A percentile compares a stretch with the other conserved stretches of the same genome.
These are phyloP conservation scores for Pedinophyceae sp. DNA, from an alignment of 139 green algal species.

Conservation along the genomic window DNA sequence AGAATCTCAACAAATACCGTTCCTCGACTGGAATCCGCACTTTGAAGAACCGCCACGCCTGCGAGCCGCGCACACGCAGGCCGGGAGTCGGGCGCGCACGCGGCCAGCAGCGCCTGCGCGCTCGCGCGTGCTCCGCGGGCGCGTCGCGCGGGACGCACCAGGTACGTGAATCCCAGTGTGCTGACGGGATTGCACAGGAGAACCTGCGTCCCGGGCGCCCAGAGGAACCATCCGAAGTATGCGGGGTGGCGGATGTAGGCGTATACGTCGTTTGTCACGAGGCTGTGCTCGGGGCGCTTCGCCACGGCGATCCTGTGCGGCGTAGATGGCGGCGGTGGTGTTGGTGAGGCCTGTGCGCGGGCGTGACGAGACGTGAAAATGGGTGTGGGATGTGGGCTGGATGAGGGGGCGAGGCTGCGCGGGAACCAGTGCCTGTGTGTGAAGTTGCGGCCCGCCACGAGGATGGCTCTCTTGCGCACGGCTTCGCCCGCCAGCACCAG, in stretches of 20 bases:
- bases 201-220: slow-evolving; percentile 58
- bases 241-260: slow-evolving; percentile 67
- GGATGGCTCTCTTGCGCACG: slow-evolving; percentile 46
- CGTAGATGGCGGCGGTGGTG: no score
- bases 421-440: slow-evolving; percentile 43
- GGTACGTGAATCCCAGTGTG: slow-evolving; percentile 20
- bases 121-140: no score
- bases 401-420: slow-evolving; percentile 9
- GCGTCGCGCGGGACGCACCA: slow-evolving; percentile 16
- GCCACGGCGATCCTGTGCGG: not conserved
- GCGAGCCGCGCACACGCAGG: no score
- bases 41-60: slow-evolving; percentile 47
- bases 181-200: slow-evolving; percentile 58
- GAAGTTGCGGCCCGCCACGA: slow-evolving; percentile 41
- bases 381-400: not conserved
- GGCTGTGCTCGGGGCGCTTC: no score
- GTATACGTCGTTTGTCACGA: slow-evolving; percentile 6
- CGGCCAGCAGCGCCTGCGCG: no score
- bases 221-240: slow-evolving; percentile 78
- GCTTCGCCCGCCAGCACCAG: slow-evolving; percentile 24
- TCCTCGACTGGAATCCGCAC: slow-evolving; percentile 41
- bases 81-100: no score
- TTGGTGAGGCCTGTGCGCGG: no score
- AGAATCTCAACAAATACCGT: slow-evolving; percentile 33
- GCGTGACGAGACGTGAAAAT: no score